Base-by-base conservation (phyloP, 177 flowering plant species). In the Tripterygium wilfordii region DNA sequence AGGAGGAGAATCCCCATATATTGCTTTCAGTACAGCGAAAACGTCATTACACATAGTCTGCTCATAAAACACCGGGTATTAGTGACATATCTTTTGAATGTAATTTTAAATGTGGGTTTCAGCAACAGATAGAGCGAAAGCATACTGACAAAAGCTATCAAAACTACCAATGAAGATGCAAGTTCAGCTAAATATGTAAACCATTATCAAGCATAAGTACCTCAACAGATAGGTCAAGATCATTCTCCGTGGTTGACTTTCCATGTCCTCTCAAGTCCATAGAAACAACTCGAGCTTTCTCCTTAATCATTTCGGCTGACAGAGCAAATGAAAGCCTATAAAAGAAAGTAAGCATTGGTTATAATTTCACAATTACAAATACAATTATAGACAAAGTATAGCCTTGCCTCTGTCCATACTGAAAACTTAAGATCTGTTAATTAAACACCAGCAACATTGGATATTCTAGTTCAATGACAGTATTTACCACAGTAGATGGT, bases 251-350 rank as follows among this genome's bases (percentile, higher is more conserved):
- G 58, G 51, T 68, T 47, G 99, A 74, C 60, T 84, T 85, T 36
- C 99, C 99, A 75, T 94, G 99, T 50, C 97, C 96, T 63, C 99
- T 77, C 65, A 84, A 48, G 75, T 94, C 99, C 92, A 94, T 64
- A 22, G 99, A 86, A 42, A 89, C 92, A 25, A 94, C 76, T 22
- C 88, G 72, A 55, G 82, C 89, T 68, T 76, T 83, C 60, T 89
- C 92, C 82, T 89, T 89, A 24, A 94, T 79, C 55, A 47, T 68
- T 53, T 75, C 66, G 20, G 95, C 88, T 21, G 96, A 50, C 42
- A 89, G 49, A 42, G 96, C 96, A 68, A 86, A 94, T 49, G 99
- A 94, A 58, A 94, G 92, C 76, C 99, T 94, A 3, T 15, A 27
- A 63, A 50, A 56, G 10, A 26, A 56, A 45, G 5, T 6, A 40